These are phyloP conservation scores for Fusarium guadeloupense DNA, from an alignment of 2,329 filamentous ascomycete genomes.

Conservation along the genomic window DNA sequence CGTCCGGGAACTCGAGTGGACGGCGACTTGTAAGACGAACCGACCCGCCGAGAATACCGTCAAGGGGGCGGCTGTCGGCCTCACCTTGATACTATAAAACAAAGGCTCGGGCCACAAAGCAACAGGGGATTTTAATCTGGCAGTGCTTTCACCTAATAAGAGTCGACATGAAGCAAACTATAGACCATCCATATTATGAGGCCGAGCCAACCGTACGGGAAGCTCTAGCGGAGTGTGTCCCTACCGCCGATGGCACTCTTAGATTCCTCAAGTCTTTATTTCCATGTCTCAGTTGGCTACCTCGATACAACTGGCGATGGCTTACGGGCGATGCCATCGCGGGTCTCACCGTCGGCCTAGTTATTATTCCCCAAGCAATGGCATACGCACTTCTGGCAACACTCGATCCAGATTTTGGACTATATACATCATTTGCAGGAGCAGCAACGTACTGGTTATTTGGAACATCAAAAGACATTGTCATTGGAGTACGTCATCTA, in stretches of 20 bases:
- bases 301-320: conserved; percentile 21
- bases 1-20: background rate
- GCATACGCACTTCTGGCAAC: conserved; percentile 79
- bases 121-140: background rate
- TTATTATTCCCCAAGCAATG: conserved; percentile 83
- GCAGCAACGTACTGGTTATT: conserved; percentile 85
- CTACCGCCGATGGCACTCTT: background rate
- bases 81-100: background rate
- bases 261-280: conserved; percentile 4
- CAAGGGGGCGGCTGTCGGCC: conserved; percentile 13
- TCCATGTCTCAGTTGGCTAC: conserved; percentile 3
- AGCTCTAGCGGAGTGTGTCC: conserved; percentile 1
- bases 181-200: conserved; percentile 1
- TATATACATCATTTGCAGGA: conserved; percentile 86
- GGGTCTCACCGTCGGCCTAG: conserved; percentile 63
- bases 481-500: conserved; percentile 66
- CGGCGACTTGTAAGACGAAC: conserved; percentile 7
- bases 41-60: conserved; percentile 18
- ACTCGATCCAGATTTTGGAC: conserved; percentile 73
- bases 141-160: background rate
- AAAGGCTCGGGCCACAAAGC: conserved; percentile 7
- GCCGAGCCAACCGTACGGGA: conserved; percentile 6
- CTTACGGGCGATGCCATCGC: conserved; percentile 16
- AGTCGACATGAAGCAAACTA: conserved; percentile 3
- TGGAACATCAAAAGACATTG: conserved; percentile 86